These are phyloP conservation scores for Seiridium unicorne DNA, from an alignment of 2,329 filamentous ascomycete genomes.

Conservation along the genomic window DNA sequence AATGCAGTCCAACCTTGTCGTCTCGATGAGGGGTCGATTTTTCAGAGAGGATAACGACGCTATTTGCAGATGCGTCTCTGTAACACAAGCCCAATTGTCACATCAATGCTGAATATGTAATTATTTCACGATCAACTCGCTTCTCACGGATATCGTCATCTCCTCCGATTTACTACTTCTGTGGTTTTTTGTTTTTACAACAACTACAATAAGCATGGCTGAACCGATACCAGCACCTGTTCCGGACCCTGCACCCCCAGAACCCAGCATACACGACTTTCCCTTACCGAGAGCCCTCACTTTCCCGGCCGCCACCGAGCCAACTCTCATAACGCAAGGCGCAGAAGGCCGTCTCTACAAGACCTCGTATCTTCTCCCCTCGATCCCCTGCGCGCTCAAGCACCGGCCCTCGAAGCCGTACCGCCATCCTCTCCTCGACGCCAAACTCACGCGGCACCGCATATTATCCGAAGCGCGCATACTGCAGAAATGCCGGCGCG, in stretches of 20 bases:
- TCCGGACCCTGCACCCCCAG: background rate
- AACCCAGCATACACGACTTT: constrained; percentile 24
- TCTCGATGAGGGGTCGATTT: background rate
- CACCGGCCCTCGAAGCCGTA: constrained; percentile 89
- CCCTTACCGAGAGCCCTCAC: constrained; percentile 65
- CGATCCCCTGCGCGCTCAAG: constrained; percentile 77
- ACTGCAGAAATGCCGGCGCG: constrained; percentile 72
- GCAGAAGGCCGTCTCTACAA: constrained; percentile 94
- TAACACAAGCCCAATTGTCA: background rate
- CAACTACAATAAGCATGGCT: constrained; percentile 3
- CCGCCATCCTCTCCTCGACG: constrained; percentile 86
- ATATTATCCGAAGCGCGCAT: constrained; percentile 88
- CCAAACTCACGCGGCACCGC: constrained; percentile 79
- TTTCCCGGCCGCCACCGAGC: constrained; percentile 56
- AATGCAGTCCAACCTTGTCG: background rate
- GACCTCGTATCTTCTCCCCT: constrained; percentile 72
- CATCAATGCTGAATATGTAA: no score
- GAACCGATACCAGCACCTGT: constrained; percentile 13
- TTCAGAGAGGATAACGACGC: background rate
- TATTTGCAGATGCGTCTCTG: background rate
- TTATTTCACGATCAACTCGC: no score
- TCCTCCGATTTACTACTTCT: no score
- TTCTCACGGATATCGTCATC: no score
- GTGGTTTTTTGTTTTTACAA: background rate
- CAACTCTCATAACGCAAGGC: constrained; percentile 81